Conservation (phyloP, 345 rosid species). For the Melastoma malabathricum region DNA sequence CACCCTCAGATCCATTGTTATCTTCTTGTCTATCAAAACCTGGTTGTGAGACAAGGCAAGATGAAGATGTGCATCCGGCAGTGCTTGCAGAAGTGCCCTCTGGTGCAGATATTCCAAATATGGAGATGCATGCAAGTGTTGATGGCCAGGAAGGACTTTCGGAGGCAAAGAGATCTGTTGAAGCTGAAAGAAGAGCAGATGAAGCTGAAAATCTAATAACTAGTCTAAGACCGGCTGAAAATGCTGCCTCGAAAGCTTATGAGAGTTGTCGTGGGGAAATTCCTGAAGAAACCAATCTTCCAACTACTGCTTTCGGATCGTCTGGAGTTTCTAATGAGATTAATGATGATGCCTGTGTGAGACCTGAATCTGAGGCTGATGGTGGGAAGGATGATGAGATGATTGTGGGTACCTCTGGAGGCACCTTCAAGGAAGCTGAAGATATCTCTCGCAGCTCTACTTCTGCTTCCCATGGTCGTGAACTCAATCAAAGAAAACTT, state of each 20-base stretch:
- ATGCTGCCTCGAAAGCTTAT: slow-evolving; percentile 23
- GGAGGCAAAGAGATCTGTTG: slow-evolving; percentile 14
- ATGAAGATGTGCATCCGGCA: slow-evolving; percentile 23
- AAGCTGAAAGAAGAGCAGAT: slow-evolving; percentile 18
- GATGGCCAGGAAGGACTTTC: slow-evolving; percentile 23
- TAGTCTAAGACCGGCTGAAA: slow-evolving; percentile 16
- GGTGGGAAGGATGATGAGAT: slow-evolving; percentile 16
- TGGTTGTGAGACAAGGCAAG: slow-evolving; percentile 5
- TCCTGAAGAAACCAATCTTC: slow-evolving; percentile 23
- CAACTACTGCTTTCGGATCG: slow-evolving; percentile 5
- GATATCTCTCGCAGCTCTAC: slow-evolving; percentile 28
- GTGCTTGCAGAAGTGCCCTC: slow-evolving; percentile 16
- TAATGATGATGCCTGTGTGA: too few species aligned
- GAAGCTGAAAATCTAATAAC: slow-evolving; percentile 11
- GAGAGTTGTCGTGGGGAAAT: slow-evolving; percentile 16
- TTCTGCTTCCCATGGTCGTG: slow-evolving; percentile 23
- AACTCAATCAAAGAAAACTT: slow-evolving; percentile 16
- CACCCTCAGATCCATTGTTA: slow-evolving; percentile 18
- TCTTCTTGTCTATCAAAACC: slow-evolving; percentile 23
- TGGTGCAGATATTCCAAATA: slow-evolving; percentile 19
- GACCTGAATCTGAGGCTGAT: slow-evolving; percentile 18
- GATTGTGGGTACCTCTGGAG: slow-evolving; percentile 13
- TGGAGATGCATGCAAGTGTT: slow-evolving; percentile 19
- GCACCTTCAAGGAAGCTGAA: slow-evolving; percentile 13
- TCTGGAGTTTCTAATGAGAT: too few species aligned